These are phyloP conservation scores for Flaveria linearis DNA, from an alignment of 129 eudicot genomes.

Conservation along the genomic window DNA sequence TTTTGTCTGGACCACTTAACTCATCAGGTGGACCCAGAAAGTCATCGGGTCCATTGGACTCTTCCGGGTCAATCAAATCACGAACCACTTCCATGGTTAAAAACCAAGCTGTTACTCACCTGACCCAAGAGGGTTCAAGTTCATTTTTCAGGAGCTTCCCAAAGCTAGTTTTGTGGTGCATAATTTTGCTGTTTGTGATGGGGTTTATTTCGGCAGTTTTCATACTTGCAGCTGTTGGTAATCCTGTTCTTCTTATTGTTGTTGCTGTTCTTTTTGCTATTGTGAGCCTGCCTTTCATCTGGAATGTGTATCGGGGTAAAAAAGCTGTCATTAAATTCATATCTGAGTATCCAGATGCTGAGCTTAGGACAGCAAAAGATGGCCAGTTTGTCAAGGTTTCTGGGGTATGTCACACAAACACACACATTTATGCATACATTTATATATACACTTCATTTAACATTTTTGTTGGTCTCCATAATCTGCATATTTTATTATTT, in stretches of 20 bases:
- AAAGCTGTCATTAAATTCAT: conserved; percentile 49
- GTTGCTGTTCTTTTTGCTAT: conserved; percentile 57
- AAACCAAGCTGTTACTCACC: conserved; percentile 74
- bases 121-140: conserved; percentile 47
- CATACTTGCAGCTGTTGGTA: conserved; percentile 68
- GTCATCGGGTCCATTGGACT: conserved; percentile 77
- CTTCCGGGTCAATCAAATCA: conserved; percentile 53
- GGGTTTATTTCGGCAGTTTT: conserved; percentile 69
- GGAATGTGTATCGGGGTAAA: conserved; percentile 65
- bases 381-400: conserved; percentile 77
- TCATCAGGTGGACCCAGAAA: conserved; percentile 84
- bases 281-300: conserved; percentile 50
- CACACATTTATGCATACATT: neutral
- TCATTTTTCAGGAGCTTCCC: conserved; percentile 67
- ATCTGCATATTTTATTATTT: no score
- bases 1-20: conserved; percentile 76
- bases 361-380: conserved; percentile 73
- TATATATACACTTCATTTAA: neutral
- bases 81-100: conserved; percentile 51
- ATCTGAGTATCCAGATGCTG: conserved; percentile 61
- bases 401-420: conserved; percentile 53
- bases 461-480: no score
- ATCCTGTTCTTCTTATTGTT: conserved; percentile 64
- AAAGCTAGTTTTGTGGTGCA: conserved; percentile 57
- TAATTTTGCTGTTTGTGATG: conserved; percentile 64